Conservation (phyloP, 2,329 filamentous ascomycete species). For the Exophiala calicioides region DNA sequence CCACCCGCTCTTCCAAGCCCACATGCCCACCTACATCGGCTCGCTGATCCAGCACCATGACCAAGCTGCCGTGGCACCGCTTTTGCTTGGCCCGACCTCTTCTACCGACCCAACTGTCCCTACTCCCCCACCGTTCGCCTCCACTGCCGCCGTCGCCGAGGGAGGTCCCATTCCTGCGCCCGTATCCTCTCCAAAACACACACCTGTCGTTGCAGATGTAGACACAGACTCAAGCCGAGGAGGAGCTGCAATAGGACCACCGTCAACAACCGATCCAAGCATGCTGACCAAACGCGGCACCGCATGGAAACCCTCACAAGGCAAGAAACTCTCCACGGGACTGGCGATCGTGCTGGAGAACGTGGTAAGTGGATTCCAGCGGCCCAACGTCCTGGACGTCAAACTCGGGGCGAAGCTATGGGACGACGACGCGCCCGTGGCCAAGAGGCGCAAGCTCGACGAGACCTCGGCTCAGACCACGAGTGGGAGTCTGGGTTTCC, state of each 20-base stretch:
- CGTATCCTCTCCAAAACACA: too few relatives aligned
- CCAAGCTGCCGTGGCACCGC: conserved; percentile 41
- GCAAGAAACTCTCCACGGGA: conserved; percentile 71
- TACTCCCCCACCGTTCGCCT: too few relatives aligned
- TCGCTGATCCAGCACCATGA: conserved; percentile 68
- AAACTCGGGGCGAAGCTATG: conserved; percentile 87
- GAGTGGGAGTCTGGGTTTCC: conserved; percentile 56
- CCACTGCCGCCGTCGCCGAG: conserved; percentile 33
- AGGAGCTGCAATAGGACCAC: too few relatives aligned
- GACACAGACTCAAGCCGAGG: too few relatives aligned
- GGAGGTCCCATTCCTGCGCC: too few relatives aligned
- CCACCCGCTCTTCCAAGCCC: conserved; percentile 72
- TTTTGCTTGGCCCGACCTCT: conserved; percentile 44
- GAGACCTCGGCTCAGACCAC: conserved; percentile 24
- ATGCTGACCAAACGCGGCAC: conserved; percentile 16
- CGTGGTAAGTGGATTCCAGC: conserved; percentile 73
- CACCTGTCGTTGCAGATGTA: too few relatives aligned
- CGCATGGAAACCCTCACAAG: conserved; percentile 52
- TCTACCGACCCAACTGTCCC: neutral
- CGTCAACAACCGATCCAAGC: too few relatives aligned
- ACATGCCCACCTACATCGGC: conserved; percentile 86
- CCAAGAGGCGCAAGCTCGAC: conserved; percentile 33
- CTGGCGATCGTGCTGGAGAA: conserved; percentile 84
- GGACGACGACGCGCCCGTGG: conserved; percentile 67
- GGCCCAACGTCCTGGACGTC: conserved; percentile 87